Evolutionary conservation across 768 basidiomycete genomes (phyloP), one percentile per base, ranked within the genome.

Genomic region (Russula earlei): DNA sequence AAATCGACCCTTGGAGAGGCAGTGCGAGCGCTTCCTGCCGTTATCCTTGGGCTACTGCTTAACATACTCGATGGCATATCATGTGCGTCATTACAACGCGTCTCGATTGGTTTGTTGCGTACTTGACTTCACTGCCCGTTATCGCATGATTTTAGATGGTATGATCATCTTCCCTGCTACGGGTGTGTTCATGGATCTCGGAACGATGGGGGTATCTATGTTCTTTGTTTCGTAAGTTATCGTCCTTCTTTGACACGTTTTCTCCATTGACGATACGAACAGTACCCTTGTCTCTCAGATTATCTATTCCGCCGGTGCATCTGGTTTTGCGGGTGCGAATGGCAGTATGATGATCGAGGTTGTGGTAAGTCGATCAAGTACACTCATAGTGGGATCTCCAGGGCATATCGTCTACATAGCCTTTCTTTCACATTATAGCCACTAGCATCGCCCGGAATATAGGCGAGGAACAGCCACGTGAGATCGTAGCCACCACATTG

Each of bases 301-400:
- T 22, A 79, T 86, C 0, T 97, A 91, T 68, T 85, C 87, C 1
- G 69, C 84, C 9, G 94, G 92, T 5, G 95, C 89, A 4, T 92
- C 87, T 62, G 84, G 83, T 22, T 96, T 99, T 68, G 83, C 83
- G 9, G 90, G 89, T 48, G 91, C 86, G 2, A 93, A 91, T 69
- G 91, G 89, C 6, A 91, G 88, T 60, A 92, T 94, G 92, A 96
- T 97, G 92, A 97, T 99, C 59, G 95, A 98, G 71, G 91, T 94
- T 11, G 93, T 97, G 62, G 88, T 91, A 67, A 49, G 49, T 22
- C 17, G 17, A 40, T 36, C 12, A 36, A 36, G 11, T 42, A 12
- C 27, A 31, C 56, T 36, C 27, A 38, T 22, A 10, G 48, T 40
- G 37, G 40, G 20, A 37, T 31, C 19, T 25, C 24, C 14, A 36